Percentiles rank a stretch among this genome's conserved stretches.
Evolutionary conservation across 1,284 basidiomycete genomes (phyloP).

Genomic region (Testicularia cyperi): DNA sequence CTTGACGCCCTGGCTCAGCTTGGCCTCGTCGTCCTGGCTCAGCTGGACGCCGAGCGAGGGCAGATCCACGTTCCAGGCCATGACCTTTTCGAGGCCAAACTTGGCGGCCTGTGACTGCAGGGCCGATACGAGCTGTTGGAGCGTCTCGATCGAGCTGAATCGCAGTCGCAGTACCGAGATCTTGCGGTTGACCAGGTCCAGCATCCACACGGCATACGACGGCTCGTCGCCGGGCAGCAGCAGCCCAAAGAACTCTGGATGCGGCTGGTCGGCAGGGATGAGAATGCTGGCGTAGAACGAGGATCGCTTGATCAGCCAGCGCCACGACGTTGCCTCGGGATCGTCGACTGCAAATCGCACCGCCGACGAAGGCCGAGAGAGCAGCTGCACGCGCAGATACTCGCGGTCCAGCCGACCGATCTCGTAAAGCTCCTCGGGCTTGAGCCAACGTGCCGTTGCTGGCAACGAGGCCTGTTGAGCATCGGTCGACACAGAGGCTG

Average conservation of each 20-base stretch:
- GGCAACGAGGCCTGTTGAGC: neutral
- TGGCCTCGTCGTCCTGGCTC: slow-evolving; percentile 2
- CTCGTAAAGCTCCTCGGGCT: slow-evolving; percentile 8
- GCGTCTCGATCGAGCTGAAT: slow-evolving; percentile 1
- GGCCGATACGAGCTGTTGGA: slow-evolving; percentile 4
- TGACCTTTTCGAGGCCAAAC: slow-evolving; percentile 15
- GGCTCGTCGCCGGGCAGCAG: slow-evolving; percentile 1
- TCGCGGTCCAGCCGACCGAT: slow-evolving; percentile 15
- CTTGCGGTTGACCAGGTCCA: slow-evolving; percentile 22
- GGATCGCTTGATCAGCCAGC: slow-evolving; percentile 30
- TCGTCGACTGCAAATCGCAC: slow-evolving; percentile 31
- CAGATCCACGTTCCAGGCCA: slow-evolving; percentile 37
- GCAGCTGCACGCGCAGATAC: slow-evolving; percentile 12
- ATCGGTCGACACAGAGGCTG: neutral
- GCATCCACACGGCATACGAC: slow-evolving; percentile 31
- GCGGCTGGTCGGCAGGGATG: slow-evolving; percentile 8
- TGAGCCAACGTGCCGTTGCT: slow-evolving; percentile 8
- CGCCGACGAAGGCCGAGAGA: neutral
- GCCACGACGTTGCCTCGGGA: slow-evolving; percentile 28
- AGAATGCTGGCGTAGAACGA: slow-evolving; percentile 24
- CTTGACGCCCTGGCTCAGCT: slow-evolving; percentile 2
- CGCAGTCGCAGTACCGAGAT: slow-evolving; percentile 17
- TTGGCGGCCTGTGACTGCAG: slow-evolving; percentile 8
- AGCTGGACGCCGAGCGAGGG: slow-evolving; percentile 7
- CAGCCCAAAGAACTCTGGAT: slow-evolving; percentile 12